These are phyloP conservation scores for Penicillium chermesinum DNA, from an alignment of 495 filamentous ascomycete species.

Conservation along the genomic window DNA sequence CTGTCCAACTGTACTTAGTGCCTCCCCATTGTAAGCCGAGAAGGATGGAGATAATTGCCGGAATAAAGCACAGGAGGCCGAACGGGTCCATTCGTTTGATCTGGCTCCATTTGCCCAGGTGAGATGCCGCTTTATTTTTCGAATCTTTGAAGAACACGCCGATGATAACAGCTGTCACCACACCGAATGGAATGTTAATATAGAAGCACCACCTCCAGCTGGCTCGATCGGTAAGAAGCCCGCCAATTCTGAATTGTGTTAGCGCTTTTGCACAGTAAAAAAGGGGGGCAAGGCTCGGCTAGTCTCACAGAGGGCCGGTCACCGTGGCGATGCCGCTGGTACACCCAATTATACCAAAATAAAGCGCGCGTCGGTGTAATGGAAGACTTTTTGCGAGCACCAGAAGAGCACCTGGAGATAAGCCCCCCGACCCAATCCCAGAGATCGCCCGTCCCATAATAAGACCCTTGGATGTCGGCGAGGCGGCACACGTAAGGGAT, in stretches of 20 bases:
- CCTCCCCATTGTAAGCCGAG: constrained; percentile 86
- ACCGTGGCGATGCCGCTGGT: constrained; percentile 78
- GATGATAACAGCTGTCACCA: constrained; percentile 55
- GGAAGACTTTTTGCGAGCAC: constrained; percentile 78
- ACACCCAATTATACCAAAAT: constrained; percentile 67
- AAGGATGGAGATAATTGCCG: constrained; percentile 64
- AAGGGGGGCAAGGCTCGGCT: no score
- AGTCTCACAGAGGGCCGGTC: constrained; percentile 62
- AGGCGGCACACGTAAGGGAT: constrained; percentile 70
- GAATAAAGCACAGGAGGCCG: constrained; percentile 64
- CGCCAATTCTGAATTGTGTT: constrained; percentile 28
- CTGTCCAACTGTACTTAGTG: constrained; percentile 58
- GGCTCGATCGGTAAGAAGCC: constrained; percentile 56
- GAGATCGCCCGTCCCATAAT: constrained; percentile 84
- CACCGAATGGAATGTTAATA: constrained; percentile 65
- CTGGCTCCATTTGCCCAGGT: constrained; percentile 38
- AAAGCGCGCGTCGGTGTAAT: constrained; percentile 63
- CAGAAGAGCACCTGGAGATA: constrained; percentile 75
- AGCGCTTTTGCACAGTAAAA: not conserved
- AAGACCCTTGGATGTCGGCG: constrained; percentile 66
- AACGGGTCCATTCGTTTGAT: constrained; percentile 59
- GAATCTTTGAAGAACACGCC: constrained; percentile 56
- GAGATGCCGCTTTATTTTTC: constrained; percentile 30
- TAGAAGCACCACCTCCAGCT: constrained; percentile 62
- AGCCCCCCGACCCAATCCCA: constrained; percentile 73